Conservation (phyloP, 2,329 filamentous ascomycete genomes). For the Knufia fluminis region DNA sequence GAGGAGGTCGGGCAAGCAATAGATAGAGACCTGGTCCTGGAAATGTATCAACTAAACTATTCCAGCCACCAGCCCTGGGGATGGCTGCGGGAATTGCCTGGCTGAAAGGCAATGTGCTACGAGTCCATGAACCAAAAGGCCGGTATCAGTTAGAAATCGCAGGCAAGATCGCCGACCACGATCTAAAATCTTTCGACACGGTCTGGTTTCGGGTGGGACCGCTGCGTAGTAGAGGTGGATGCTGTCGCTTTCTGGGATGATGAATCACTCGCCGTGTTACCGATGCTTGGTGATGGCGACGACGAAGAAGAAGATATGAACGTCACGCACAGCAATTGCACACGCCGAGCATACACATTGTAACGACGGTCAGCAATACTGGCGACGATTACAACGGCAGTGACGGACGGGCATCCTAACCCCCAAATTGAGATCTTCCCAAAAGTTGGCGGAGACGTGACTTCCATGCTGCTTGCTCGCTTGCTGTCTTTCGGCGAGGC, state of each 20-base stretch:
- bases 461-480: too few relatives aligned
- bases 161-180: neutral
- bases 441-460: too few relatives aligned
- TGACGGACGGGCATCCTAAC: too few relatives aligned
- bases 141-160: neutral
- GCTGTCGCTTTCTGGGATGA: neutral
- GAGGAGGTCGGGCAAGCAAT: slow-evolving; percentile 5
- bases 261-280: neutral
- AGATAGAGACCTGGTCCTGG: too few relatives aligned
- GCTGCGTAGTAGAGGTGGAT: neutral
- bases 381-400: too few relatives aligned
- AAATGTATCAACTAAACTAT: neutral
- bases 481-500: too few relatives aligned
- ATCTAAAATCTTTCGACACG: neutral
- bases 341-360: too few relatives aligned
- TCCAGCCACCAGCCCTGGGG: neutral
- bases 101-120: neutral
- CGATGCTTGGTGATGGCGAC: neutral
- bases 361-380: too few relatives aligned
- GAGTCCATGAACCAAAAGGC: neutral
- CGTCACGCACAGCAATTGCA: too few relatives aligned
- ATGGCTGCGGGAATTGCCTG: neutral
- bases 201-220: neutral
- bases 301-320: too few relatives aligned
- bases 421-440: too few relatives aligned